A percentile compares a stretch with the other conserved stretches of the same genome.
Conservation (phyloP, 768 basidiomycete genomes). For the Collybia nuda region DNA sequence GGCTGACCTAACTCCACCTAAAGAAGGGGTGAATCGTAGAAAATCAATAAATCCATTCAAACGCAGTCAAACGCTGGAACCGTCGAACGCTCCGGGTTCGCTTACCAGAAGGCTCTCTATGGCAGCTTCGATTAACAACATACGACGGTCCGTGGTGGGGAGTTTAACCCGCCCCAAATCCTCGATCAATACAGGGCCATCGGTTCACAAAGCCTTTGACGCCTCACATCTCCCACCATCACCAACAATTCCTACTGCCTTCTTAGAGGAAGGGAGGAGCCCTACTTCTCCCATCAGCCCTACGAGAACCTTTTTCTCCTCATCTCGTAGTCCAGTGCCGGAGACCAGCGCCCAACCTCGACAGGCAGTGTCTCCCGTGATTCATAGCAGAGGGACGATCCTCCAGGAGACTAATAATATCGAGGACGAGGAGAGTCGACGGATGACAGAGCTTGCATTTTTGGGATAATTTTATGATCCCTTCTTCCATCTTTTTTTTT, state of each 20-base stretch:
- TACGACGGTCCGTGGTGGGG: conserved; percentile 45
- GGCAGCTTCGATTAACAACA: conserved; percentile 38
- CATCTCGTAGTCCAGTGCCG: conserved; percentile 8
- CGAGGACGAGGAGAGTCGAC: conserved; percentile 65
- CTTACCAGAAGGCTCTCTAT: conserved; percentile 22
- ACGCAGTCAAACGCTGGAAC: conserved; percentile 21
- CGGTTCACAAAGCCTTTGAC: conserved; percentile 20
- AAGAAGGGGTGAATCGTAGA: conserved; percentile 7
- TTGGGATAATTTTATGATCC: conserved; percentile 30
- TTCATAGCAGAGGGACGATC: conserved; percentile 62
- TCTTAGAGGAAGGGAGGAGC: conserved; percentile 4
- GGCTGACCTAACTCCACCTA: not conserved
- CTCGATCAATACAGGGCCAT: conserved; percentile 17
- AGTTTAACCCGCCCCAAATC: conserved; percentile 24
- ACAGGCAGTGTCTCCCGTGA: conserved; percentile 51
- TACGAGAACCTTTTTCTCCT: conserved; percentile 1
- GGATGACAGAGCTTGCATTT: conserved; percentile 74
- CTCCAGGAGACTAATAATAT: conserved; percentile 50
- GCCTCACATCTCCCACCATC: conserved; percentile 38
- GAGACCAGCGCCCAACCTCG: conserved; percentile 19
- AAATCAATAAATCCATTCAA: conserved; percentile 40
- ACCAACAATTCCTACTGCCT: conserved; percentile 23
- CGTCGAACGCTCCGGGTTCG: conserved; percentile 1
- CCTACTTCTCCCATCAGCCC: conserved; percentile 7
- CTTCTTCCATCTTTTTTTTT: not conserved